A percentile compares a stretch with the other conserved stretches of the same genome.
phyloP scores from a whole-genome alignment of 176 grass and related monocot genomes.

The Phragmites australis region DNA sequence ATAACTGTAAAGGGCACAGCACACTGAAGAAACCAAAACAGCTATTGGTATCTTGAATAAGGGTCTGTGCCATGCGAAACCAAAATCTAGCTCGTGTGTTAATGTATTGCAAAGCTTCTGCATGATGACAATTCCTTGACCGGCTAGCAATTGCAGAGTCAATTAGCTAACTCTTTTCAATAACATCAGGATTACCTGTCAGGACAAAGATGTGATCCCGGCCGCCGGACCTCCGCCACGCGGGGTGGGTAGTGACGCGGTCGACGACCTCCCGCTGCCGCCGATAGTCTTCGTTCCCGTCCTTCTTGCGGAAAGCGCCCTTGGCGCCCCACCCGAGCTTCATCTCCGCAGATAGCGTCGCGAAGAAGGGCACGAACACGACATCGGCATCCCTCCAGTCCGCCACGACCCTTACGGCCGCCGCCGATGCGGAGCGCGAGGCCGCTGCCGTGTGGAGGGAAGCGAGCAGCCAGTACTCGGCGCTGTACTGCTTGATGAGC shows the following conservation, averaged over 20 bases:
- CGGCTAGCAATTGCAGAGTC: not conserved
- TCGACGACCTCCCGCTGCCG: slow-evolving; percentile 81
- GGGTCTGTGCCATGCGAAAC: not conserved
- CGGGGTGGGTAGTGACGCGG: slow-evolving; percentile 55
- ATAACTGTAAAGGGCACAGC: not conserved
- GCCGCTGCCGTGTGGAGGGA: slow-evolving; percentile 51
- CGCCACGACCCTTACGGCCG: slow-evolving; percentile 52
- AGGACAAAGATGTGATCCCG: slow-evolving; percentile 81
- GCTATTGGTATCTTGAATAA: not conserved
- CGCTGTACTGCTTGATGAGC: slow-evolving; percentile 83
- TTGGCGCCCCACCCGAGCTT: slow-evolving; percentile 92
- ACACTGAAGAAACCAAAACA: not conserved
- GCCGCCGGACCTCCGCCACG: slow-evolving; percentile 75
- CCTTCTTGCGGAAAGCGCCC: slow-evolving; percentile 65
- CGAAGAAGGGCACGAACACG: slow-evolving; percentile 93
- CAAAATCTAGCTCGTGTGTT: not conserved
- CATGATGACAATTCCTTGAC: not conserved
- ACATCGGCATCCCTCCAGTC: slow-evolving; percentile 70
- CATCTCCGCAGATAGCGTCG: slow-evolving; percentile 85
- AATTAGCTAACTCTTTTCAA: not conserved
- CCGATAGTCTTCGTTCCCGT: slow-evolving; percentile 62
- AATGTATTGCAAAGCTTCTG: not conserved
- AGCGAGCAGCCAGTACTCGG: slow-evolving; percentile 89
- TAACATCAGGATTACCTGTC: slow-evolving; percentile 52
- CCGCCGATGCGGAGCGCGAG: no score